Percentiles rank a stretch among this genome's conserved stretches.
These are phyloP conservation scores for Echria macrotheca DNA, from an alignment of 495 filamentous ascomycete genomes.

Conservation along the genomic window DNA sequence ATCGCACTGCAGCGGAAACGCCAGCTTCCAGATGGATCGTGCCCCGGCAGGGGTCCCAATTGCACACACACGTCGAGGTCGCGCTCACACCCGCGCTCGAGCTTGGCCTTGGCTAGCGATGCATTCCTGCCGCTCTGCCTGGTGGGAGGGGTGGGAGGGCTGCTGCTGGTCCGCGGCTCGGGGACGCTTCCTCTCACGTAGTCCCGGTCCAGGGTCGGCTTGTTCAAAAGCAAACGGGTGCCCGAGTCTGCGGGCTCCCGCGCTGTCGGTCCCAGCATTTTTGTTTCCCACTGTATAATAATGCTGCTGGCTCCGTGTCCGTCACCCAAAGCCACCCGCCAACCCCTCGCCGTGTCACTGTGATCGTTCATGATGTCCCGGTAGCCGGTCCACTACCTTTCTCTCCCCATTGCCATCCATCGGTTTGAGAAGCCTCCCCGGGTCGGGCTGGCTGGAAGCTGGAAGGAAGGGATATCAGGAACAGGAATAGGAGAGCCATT, in stretches of 20 bases:
- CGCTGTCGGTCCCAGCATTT: slow-evolving; percentile 5
- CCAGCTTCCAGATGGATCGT: slow-evolving; percentile 15
- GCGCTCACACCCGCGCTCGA: not conserved
- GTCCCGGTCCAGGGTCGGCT: not conserved
- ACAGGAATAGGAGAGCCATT: not conserved
- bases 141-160: not conserved
- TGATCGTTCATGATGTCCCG: slow-evolving; percentile 23
- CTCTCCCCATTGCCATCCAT: not conserved
- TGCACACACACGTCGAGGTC: not conserved
- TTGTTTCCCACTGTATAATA: too few relatives aligned
- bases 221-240: slow-evolving; percentile 9
- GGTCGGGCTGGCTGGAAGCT: slow-evolving; percentile 1
- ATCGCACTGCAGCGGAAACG: slow-evolving; percentile 16
- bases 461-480: not conserved
- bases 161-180: not conserved
- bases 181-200: not conserved
- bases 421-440: too few relatives aligned
- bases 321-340: not conserved
- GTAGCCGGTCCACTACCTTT: slow-evolving; percentile 18
- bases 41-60: not conserved
- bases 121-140: slow-evolving; percentile 3
- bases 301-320: too few relatives aligned
- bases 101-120: not conserved
- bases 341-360: not conserved
- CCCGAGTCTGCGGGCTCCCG: slow-evolving; percentile 7